Base-by-base conservation (phyloP, 2,329 filamentous ascomycete genomes). In the Aspergillus pseudotamarii region DNA sequence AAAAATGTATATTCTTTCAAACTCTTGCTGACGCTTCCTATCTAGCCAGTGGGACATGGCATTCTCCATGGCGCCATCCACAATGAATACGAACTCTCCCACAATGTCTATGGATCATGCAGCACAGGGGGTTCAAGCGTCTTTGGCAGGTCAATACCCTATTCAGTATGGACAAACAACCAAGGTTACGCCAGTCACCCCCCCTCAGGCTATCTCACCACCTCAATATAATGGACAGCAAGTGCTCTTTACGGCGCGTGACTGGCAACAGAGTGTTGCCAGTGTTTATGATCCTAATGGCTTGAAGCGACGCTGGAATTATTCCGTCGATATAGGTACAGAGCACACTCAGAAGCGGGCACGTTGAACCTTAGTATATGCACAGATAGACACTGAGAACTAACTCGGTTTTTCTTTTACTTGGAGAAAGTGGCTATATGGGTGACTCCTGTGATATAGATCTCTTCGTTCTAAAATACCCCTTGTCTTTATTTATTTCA, bases 11-110 rank as follows among this genome's bases (percentile, higher is more conserved):
- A 36, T 38, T 19, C 28, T 38, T 38, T 55, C 26, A n/a, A 9
- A 21, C 48, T 12, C 45, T 55, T 46, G 34, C 14, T 45, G 12
- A 53, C 8, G 11, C 26, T 55, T 36, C 21, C 12, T 26, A 58
- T 16, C 57, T 72, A 96, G 94, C 78, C 93, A 97, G 83, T 98
- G 94, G 94, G 94, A 96, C 79, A 89, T 91, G 74, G 94, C 94
- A 68, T 98, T 97, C 81, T 92, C 93, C 83, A 91, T 89, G 78
- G 88, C 87, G 64, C 79, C 81, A 69, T 78, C 79, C 12, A 72
- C 70, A 59, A 59, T 76, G 59, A 78, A 79, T 71, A 64, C 78
- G 54, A 78, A 77, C 66, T 81, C 75, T 16, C 77, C 80, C 9
- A 75, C 78, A 11, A 81, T 83, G 71, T 73, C 73, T 34, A 69